Base-by-base conservation (phyloP, 805 yeast genomes). In the Kodamaea kakaduensis region DNA sequence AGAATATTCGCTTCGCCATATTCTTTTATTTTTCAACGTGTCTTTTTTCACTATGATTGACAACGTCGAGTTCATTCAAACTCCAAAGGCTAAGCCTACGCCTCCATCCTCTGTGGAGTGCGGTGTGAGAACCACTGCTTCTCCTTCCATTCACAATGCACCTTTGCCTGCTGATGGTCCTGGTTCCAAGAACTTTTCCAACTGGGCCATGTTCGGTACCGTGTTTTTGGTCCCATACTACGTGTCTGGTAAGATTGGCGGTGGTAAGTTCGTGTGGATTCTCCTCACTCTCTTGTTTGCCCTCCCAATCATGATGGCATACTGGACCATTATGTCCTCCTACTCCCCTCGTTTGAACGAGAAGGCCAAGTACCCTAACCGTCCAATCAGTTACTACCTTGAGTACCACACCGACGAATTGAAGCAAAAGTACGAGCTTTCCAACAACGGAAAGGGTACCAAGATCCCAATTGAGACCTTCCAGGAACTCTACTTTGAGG, bases 141-240 rank as follows among this genome's bases (percentile, higher is more conserved):
- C 67, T 17, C 94, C 95, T 17, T 68, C 89, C 6, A 86, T 87
- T 55, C 77, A 81, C 53, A 87, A 87, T 56, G 95, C 90, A 2
- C 88, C 88, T 8, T 67, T 86, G 43, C 89, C 95, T 17, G 95
- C 95, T 4, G 96, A 87, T 56, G 96, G 96, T 26, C 85, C 96
- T 5, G 88, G 94, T 17, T 70, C 88, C 20, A 78, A 75, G 55
- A 76, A 79, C 50, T 87, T 88, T 64, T 73, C 75, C 59, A 87
- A 88, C 62, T 50, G 50, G 46, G 52, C 75, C 9, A 52, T 87
- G 40, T 36, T 71, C 14, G 66, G 67, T 2, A 53, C 80, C 19
- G 50, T 83, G 42, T 48, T 69, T 5, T 68, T 73, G 18, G 58
- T 83, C 34, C 95, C 96, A 9, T 73, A 51, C 48, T 79, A 73